Base-by-base conservation (phyloP, 441 rosid genomes). In the Adansonia gregorii region DNA sequence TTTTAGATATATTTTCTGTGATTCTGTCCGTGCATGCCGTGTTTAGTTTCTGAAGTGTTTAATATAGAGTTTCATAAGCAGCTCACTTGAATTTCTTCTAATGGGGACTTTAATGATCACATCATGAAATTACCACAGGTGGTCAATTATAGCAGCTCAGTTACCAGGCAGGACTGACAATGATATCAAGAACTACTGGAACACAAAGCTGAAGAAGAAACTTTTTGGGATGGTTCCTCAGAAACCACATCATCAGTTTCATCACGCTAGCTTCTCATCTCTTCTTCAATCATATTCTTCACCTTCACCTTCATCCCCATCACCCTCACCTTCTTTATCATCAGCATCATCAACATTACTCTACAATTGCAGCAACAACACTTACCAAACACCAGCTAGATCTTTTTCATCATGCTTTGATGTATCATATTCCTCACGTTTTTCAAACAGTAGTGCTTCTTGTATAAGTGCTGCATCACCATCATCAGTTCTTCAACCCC, bases 61-160 rank as follows among this genome's bases (percentile, higher is more conserved):
- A 43, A 71, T 8, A 12, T n/a, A 45, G 4, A 58, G 31, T 43
- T 60, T 58, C 22, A 27, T 7, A 19, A 49, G 20, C 51, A 46
- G 35, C 20, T 17, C 19, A 35, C n/a, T 73, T 59, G 12, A 55
- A 17, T 69, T 76, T 77, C 72, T 59, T 65, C 65, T 73, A 22
- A 74, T 73, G 63, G 49, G 49, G 10, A 41, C 24, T 31, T 9
- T 19, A 35, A 56, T 49, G 27, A 35, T 56, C 45, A 31, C 41
- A 39, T 31, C 70, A 27, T 52, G n/a, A 78, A 35, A 60, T 69
- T 49, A 41, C 67, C 14, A 83, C 89, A 94, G 99, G 86, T 95
- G 99, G 99, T 95, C 99, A 80, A 87, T 93, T 67, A 94, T 94
- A 81, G 98, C 98, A 78, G 92, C 95, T 56, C 98, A 95, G 80